Evolutionary conservation across 108 stramenopile species (phyloP), one percentile per base, ranked within the genome.

Genomic region (Cyclotella kingstonii): DNA sequence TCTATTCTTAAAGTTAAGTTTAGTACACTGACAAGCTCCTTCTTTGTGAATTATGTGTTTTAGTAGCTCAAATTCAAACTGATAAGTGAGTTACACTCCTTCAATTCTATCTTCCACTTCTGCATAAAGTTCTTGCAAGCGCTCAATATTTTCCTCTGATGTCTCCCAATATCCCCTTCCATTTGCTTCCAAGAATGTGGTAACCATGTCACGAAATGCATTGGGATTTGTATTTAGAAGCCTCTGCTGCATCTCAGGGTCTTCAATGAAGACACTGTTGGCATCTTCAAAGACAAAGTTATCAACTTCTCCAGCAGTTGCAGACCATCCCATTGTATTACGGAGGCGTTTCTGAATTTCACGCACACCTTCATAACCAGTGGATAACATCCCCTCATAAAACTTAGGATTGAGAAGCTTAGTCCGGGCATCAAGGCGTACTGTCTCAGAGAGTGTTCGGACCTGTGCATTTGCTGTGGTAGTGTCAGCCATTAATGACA

Each of bases 251-350:
- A 97, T 97, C 60, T 94, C 94, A 41, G 86, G 78, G 68, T 97
- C 96, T 31, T 96, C 84, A 78, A 97, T 97, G 81, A 96, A 96
- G 31, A 84, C 84, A 73, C 80, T 76, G 81, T 97, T 97, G 53
- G 96, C 96, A 78, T 97, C 96, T 67, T 97, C 96, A 63, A 95
- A 97, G 59, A 97, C 94, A 69, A 97, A 97, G 89, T 97, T 97
- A 73, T 97, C 96, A 18, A 96, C 95, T 67, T 96, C 96, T 26
- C 95, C 96, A 43, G 95, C 95, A 42, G 96, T 97, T 19, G 96
- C 96, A 29, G 93, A 93, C 96, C 96, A 97, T 52, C 96, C 96
- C 90, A 97, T 93, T 50, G 96, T 97, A 76, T 97, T 97, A 22
- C 95, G 84, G 34, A 97, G 90, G 60, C 96, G 90, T 87, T 97